Conservation (phyloP, 495 filamentous ascomycete genomes). For the Tetracladium marchalianum region DNA sequence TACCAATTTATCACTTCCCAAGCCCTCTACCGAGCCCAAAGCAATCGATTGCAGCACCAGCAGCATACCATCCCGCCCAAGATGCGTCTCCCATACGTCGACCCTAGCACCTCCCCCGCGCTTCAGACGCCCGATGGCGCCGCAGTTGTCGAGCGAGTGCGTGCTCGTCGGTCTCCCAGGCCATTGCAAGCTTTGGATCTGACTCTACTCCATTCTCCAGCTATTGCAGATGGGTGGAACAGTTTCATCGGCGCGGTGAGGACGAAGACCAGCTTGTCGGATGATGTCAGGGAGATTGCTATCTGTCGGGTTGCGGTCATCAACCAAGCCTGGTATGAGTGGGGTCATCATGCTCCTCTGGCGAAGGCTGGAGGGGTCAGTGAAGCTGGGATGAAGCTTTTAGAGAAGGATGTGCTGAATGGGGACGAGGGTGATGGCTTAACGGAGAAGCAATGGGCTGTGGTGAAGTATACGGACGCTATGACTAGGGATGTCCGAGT, state of each 20-base stretch:
- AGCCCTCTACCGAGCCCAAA: background rate
- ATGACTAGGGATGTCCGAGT: constrained; percentile 62
- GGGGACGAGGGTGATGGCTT: constrained; percentile 20
- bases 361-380: constrained; percentile 24
- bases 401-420: constrained; percentile 5
- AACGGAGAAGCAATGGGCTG: constrained; percentile 49
- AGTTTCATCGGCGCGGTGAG: constrained; percentile 66
- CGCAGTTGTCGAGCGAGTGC: constrained; percentile 50
- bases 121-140: constrained; percentile 32
- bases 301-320: constrained; percentile 67
- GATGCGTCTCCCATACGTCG: constrained; percentile 67
- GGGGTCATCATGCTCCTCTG: constrained; percentile 65
- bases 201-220: constrained; percentile 61
- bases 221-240: constrained; percentile 74
- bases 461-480: constrained; percentile 62
- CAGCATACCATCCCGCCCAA: constrained; percentile 16
- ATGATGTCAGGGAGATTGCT: constrained; percentile 56
- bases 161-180: constrained; percentile 50
- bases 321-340: constrained; percentile 70
- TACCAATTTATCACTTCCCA: background rate
- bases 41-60: background rate
- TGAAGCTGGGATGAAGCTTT: constrained; percentile 15
- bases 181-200: constrained; percentile 63
- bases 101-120: constrained; percentile 41
- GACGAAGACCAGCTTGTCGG: constrained; percentile 48